Conservation (phyloP, 2,329 filamentous ascomycete species). For the Fusarium bulbicola region DNA sequence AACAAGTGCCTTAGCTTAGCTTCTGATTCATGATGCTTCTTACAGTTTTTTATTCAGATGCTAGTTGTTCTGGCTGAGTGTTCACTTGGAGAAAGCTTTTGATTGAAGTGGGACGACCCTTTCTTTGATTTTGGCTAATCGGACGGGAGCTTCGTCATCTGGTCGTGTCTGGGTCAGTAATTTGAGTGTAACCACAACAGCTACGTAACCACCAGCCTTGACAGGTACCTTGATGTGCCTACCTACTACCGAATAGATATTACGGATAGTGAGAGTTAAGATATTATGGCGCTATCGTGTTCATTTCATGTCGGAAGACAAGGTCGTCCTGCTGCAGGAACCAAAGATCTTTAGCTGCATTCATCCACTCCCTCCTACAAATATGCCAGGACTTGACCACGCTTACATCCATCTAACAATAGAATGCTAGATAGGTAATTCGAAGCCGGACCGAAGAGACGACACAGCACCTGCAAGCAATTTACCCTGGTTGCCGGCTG, state of each 20-base stretch:
- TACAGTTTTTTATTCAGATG: neutral
- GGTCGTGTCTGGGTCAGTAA: neutral
- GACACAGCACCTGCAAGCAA: conserved; percentile 12
- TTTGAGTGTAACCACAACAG: neutral
- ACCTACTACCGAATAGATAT: neutral
- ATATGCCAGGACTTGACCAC: conserved; percentile 9
- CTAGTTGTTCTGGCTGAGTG: neutral
- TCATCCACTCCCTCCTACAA: neutral
- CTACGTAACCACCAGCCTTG: neutral
- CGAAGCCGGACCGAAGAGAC: conserved; percentile 22
- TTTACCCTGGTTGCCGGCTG: conserved; percentile 21
- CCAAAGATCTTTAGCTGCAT: conserved; percentile 4
- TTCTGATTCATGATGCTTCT: neutral
- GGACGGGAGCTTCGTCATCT: neutral
- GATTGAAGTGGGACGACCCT: neutral
- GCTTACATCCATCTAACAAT: conserved; percentile 12
- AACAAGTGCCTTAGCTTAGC: neutral
- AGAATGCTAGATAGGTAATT: neutral
- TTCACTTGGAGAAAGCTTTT: too few species aligned
- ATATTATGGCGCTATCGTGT: neutral
- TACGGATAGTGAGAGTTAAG: neutral
- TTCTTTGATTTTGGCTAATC: neutral
- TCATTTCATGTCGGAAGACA: neutral
- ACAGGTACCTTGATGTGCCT: neutral
- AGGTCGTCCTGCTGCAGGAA: conserved; percentile 15